Base-by-base conservation (phyloP, 306 rosid genomes). In the Cicer cuneatum region DNA sequence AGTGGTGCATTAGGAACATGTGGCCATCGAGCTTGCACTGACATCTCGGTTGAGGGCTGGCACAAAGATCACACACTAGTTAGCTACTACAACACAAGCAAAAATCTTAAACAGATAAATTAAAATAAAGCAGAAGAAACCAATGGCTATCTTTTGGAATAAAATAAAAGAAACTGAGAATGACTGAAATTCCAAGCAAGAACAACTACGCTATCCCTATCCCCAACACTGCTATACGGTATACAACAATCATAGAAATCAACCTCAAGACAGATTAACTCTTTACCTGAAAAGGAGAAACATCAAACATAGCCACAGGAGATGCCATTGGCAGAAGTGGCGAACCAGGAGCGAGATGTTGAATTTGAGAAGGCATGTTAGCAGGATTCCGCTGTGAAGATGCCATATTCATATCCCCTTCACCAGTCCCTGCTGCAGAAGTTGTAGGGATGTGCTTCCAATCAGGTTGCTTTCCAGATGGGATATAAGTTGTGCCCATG, bases 271-370 rank as follows among this genome's bases (percentile, higher is more conserved):
- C 64, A 62, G n/a, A 56, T 76, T 8, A 78, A 48, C 81, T 41
- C 12, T 65, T 63, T 86, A 94, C 98, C 98, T 94, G 97, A 84
- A 89, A 94, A 51, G 98, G 89, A 73, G 98, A 90, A 78, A 94
- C 94, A 71, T 94, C 96, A 81, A 85, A 94, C 96, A 91, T 88
- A 46, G 98, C 92, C 77, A 91, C 47, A 12, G 97, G 98, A 77
- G 98, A 86, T 54, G 90, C 86, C 94, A 94, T 87, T 2, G 97
- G 98, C 83, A 90, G 66, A 69, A 94, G 92, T 8, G 97, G 96
- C n/a, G 98, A 89, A 41, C 98, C 98, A 63, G 98, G 96, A 58
- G 97, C 95, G 79, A 94, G 90, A 88, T 90, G 98, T 83, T 91
- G 96, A 53, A 90, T 83, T 2, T 90, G 84, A 76, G 97, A 63